Evolutionary conservation across 2,329 filamentous ascomycete species (phyloP), one percentile per base, ranked within the genome.

Genomic region (Parastagonospora nodorum): DNA sequence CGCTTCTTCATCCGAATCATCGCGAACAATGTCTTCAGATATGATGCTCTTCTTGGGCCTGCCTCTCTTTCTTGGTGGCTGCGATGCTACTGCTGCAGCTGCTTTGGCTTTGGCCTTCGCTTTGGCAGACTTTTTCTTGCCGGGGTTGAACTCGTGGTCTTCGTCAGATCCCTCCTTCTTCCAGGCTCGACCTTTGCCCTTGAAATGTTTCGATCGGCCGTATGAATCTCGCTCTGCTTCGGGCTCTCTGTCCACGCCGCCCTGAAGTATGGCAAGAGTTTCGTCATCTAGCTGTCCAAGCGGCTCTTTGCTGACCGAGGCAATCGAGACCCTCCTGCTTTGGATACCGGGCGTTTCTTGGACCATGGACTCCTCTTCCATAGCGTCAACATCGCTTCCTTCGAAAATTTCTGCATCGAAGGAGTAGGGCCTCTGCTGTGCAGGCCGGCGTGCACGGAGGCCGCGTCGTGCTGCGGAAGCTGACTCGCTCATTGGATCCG

Each of bases 351-450:
- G 46, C 28, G 50, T 50, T 14, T 28, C n/a, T n/a, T 42, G 43
- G 14, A 38, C 30, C 2, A 31, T 35, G 8, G 40, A 28, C 10
- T 52, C 47, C n/a, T 52, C 51, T 15, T 55, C 49, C 8, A 56
- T 55, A 29, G 45, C 50, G 16, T 59, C 53, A 19, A 29, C 29
- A 2, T 50, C 48, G 12, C 36, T 36, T 40, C 64, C 64, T 12
- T 72, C 67, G 33, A 69, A 71, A 3, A 69, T 44, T 40, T 71
- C 65, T 12, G 66, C 67, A 53, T 71, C 60, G 27, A 69, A 66
- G 36, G 60, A 67, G 52, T 73, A 73, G 8, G 70, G 70, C 19
- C 68, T 60, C 45, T 71, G 65, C 43, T 73, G 70, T 14, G 70
- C 67, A 30, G 69, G 66, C 35, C 67, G 69, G 46, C 70, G 61